Percentiles rank a stretch among this genome's conserved stretches.
Conservation (phyloP, 1,284 basidiomycete genomes). For the Ustilago crameri region DNA sequence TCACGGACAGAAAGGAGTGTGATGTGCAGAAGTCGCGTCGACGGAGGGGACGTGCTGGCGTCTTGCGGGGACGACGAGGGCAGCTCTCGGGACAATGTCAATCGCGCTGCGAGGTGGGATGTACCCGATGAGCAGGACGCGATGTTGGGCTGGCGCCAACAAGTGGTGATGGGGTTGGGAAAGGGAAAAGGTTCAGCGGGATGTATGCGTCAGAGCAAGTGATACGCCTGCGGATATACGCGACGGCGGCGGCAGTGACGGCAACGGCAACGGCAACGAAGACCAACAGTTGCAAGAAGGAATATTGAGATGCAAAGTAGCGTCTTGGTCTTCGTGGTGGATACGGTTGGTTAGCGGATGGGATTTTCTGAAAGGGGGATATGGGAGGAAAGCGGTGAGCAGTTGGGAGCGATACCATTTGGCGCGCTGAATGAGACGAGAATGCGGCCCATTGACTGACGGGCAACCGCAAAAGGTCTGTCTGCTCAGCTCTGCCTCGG, state of each 20-base stretch:
- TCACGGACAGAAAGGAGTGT: neutral
- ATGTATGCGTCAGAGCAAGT: neutral
- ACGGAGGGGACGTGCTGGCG: neutral
- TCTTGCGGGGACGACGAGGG: neutral
- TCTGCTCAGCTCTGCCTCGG: neutral
- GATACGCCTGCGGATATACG: slow-evolving; percentile 16
- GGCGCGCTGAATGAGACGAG: neutral
- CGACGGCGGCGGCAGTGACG: slow-evolving; percentile 10
- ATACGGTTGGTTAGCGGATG: slow-evolving; percentile 17
- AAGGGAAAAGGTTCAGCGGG: neutral
- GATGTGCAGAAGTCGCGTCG: slow-evolving; percentile 14
- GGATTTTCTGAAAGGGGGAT: slow-evolving; percentile 15
- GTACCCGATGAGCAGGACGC: slow-evolving; percentile 12
- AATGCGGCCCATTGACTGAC: neutral
- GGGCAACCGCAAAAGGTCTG: neutral
- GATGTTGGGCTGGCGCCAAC: slow-evolving; percentile 22
- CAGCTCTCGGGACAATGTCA: neutral
- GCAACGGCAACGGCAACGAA: slow-evolving; percentile 9
- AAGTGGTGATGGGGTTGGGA: slow-evolving; percentile 3
- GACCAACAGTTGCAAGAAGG: slow-evolving; percentile 30
- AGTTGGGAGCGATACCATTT: slow-evolving; percentile 9
- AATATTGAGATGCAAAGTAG: slow-evolving; percentile 21
- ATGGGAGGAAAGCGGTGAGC: slow-evolving; percentile 4
- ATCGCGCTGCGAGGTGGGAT: slow-evolving; percentile 3
- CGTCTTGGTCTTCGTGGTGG: slow-evolving; percentile 13